Conservation (phyloP, 2,329 filamentous ascomycete species). For the Boeremia exigua region DNA sequence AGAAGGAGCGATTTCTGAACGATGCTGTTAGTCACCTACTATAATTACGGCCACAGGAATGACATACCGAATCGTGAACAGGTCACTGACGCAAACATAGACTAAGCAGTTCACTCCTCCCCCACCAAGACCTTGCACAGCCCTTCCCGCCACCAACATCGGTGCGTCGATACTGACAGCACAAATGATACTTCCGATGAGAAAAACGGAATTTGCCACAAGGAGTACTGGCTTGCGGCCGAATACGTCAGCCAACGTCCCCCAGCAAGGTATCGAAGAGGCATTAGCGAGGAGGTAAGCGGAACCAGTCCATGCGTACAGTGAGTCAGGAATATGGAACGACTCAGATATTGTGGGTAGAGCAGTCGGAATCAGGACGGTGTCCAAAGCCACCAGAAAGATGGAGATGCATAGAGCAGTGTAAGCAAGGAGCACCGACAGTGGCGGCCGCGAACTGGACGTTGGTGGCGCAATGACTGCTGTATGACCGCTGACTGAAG, state of each 20-base stretch:
- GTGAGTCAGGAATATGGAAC: constrained; percentile 66
- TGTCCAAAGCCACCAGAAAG: constrained; percentile 53
- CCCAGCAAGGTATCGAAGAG: constrained; percentile 51
- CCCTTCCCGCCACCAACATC: constrained; percentile 61
- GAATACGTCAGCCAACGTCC: constrained; percentile 49
- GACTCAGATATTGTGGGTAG: constrained; percentile 69
- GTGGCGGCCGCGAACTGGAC: background rate
- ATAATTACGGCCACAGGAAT: too few species aligned
- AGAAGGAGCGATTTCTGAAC: constrained; percentile 54
- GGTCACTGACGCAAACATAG: constrained; percentile 61
- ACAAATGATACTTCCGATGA: constrained; percentile 58
- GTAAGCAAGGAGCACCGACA: constrained; percentile 33
- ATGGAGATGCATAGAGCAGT: constrained; percentile 43
- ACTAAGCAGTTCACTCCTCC: constrained; percentile 61
- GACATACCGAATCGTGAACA: constrained; percentile 53
- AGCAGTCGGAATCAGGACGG: constrained; percentile 69
- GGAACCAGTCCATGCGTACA: constrained; percentile 79
- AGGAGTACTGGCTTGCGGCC: constrained; percentile 46
- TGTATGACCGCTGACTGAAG: background rate
- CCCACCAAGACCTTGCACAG: constrained; percentile 61
- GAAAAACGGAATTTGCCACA: constrained; percentile 53
- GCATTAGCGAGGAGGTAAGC: constrained; percentile 49
- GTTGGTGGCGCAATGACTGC: background rate
- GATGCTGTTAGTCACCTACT: background rate
- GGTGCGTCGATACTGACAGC: constrained; percentile 55